Percentiles rank a stretch among this genome's conserved stretches.
Evolutionary conservation across 2,329 filamentous ascomycete genomes (phyloP).

Genomic region (Emmonsia crescens): DNA sequence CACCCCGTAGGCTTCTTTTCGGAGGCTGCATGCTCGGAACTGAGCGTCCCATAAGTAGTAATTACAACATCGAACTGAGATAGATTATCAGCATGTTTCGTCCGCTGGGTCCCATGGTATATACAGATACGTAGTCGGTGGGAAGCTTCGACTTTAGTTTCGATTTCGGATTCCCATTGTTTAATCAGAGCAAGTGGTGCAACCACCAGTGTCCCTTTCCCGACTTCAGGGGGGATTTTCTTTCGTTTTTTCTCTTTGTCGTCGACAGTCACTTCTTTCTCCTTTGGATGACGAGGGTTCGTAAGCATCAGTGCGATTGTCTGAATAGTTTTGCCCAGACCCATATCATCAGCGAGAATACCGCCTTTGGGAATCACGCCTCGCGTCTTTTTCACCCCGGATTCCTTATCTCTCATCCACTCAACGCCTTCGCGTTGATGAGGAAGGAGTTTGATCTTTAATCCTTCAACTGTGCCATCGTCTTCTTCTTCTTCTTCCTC

Average conservation of each 20-base stretch:
- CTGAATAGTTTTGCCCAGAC: slow-evolving; percentile 90
- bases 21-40: slow-evolving; percentile 72
- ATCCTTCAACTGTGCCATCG: slow-evolving; percentile 61
- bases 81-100: slow-evolving; percentile 65
- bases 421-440: slow-evolving; percentile 89
- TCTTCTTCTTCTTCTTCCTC: slow-evolving; percentile 44
- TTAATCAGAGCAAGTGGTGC: slow-evolving; percentile 89
- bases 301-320: slow-evolving; percentile 78
- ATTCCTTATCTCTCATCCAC: slow-evolving; percentile 92
- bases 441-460: slow-evolving; percentile 78
- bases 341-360: slow-evolving; percentile 92
- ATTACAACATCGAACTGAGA: slow-evolving; percentile 88
- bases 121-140: slow-evolving; percentile 72
- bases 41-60: slow-evolving; percentile 91
- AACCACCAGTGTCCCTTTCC: slow-evolving; percentile 78
- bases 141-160: slow-evolving; percentile 60
- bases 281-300: slow-evolving; percentile 58
- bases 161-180: slow-evolving; percentile 93
- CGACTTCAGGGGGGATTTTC: slow-evolving; percentile 56
- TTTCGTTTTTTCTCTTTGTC: slow-evolving; percentile 42
- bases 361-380: slow-evolving; percentile 75
- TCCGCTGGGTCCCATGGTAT: slow-evolving; percentile 79
- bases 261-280: slow-evolving; percentile 37
- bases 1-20: slow-evolving; percentile 59
- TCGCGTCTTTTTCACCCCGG: slow-evolving; percentile 71